Evolutionary conservation across 306 rosid species (phyloP).

Genomic region (Casuarina equisetifolia): DNA sequence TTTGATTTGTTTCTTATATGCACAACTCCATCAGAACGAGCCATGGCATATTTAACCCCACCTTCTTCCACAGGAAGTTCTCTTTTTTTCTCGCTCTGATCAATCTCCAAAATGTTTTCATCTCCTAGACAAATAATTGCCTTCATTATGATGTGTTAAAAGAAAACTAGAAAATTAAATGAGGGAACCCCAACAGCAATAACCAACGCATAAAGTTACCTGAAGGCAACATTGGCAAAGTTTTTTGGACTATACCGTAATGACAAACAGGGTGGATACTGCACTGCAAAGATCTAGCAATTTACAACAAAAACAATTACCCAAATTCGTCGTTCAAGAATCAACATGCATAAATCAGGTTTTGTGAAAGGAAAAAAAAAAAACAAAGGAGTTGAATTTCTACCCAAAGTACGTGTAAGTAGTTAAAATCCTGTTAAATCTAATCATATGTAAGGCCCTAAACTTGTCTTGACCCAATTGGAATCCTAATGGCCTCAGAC

Average conservation of each 20-base stretch:
- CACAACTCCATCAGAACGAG: slow-evolving; percentile 41
- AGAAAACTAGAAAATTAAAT: slow-evolving; percentile 20
- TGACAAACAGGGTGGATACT: slow-evolving; percentile 45
- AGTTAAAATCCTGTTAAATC: slow-evolving; percentile 22
- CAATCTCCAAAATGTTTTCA: slow-evolving; percentile 25
- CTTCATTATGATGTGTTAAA: slow-evolving; percentile 19
- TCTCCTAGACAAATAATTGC: slow-evolving; percentile 36
- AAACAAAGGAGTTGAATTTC: background rate
- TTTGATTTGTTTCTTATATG: slow-evolving; percentile 45
- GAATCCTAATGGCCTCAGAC: too few species aligned
- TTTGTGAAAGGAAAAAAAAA: too few species aligned
- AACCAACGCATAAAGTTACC: slow-evolving; percentile 13
- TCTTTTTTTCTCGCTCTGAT: slow-evolving; percentile 23
- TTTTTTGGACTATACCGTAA: slow-evolving; percentile 31
- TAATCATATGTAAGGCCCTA: background rate
- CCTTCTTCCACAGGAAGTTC: slow-evolving; percentile 32
- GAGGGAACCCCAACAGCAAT: slow-evolving; percentile 1
- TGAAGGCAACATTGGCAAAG: slow-evolving; percentile 32
- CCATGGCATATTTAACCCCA: slow-evolving; percentile 15
- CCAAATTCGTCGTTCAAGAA: slow-evolving; percentile 2
- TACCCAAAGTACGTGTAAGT: slow-evolving; percentile 17
- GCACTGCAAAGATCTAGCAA: slow-evolving; percentile 13
- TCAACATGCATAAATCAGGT: background rate
- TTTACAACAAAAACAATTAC: slow-evolving; percentile 12
- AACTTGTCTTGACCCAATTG: too few species aligned